Evolutionary conservation across 495 filamentous ascomycete genomes (phyloP).

Genomic region (Neurospora sp.): DNA sequence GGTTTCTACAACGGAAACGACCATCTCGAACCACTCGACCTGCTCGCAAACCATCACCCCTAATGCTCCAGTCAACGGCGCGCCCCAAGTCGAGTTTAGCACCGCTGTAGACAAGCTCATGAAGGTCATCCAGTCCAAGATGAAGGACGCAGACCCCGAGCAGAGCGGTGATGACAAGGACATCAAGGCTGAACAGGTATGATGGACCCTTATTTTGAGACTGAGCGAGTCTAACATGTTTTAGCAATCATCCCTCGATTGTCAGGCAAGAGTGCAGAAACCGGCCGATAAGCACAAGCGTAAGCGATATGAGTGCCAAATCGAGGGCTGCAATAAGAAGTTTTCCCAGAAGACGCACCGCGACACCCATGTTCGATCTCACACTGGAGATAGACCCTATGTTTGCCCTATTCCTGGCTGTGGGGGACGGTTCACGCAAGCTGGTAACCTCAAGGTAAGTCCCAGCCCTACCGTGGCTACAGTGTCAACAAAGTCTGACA

Average conservation of each 20-base stretch:
- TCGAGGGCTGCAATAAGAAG: constrained; percentile 66
- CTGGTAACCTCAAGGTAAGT: constrained; percentile 78
- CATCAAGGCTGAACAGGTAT: constrained; percentile 5
- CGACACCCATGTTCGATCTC: constrained; percentile 81
- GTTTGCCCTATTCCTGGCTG: constrained; percentile 66
- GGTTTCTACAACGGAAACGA: constrained; percentile 5
- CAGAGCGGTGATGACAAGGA: not conserved
- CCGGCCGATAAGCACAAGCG: constrained; percentile 21
- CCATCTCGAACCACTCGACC: constrained; percentile 5
- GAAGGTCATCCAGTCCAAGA: constrained; percentile 78
- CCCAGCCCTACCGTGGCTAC: not conserved
- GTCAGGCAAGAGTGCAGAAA: not conserved
- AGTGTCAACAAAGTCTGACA: constrained; percentile 4
- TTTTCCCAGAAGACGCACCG: constrained; percentile 92
- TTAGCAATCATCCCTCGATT: not conserved
- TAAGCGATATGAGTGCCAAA: constrained; percentile 67
- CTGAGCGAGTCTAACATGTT: not conserved
- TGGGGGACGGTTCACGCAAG: constrained; percentile 76
- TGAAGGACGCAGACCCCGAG: constrained; percentile 3
- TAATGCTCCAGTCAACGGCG: constrained; percentile 15
- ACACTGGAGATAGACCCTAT: constrained; percentile 87
- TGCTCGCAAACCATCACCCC: constrained; percentile 16
- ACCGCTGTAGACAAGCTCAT: constrained; percentile 86
- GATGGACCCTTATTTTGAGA: not conserved
- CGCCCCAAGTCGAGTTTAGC: constrained; percentile 48